Base-by-base conservation (phyloP, 768 basidiomycete genomes). In the Tylopilus plumbeoviolaceoides region DNA sequence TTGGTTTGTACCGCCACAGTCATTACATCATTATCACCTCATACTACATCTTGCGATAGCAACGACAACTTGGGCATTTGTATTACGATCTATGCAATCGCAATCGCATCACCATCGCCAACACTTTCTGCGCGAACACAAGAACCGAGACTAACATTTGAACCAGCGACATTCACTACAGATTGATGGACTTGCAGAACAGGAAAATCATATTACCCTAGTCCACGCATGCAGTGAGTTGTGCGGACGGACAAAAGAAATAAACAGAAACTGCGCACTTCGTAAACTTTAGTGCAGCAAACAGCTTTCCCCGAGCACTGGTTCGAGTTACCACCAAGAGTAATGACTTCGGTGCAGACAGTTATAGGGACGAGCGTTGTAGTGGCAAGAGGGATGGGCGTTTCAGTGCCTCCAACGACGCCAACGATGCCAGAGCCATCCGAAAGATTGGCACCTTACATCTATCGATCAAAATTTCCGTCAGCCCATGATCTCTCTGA, bases 1-100 rank as follows among this genome's bases (percentile, higher is more conserved):
- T 15, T 7, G 30, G n/a, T n/a, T n/a, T n/a, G n/a, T n/a, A n/a
- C n/a, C 27, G 61, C 60, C 60, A 61, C 60, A 23, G 20, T 4
- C 41, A 58, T 60, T 62, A 58, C 56, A 44, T 62, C 56, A 59
- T 40, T 53, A n/a, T n/a, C n/a, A 52, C 43, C 48, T 41, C 14
- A 3, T 7, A 25, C n/a, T n/a, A n/a, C n/a, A 23, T 23, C 23
- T 23, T 23, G 23, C 23, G 23, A 23, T 23, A 23, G 23, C 23
- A 23, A 23, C 23, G 5, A 23, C 23, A 23, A 23, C n/a, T n/a
- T n/a, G 23, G 23, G 23, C 5, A 23, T 23, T 23, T 23, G 17
- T 43, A 12, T 41, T 12, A 10, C 40, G 20, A 21, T 20, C 9
- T 9, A 2, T 5, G n/a, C 9, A 10, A 41, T 41, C 10, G 20